These are phyloP conservation scores for Puccinia horiana DNA, from an alignment of 1,284 basidiomycete genomes.

Conservation along the genomic window DNA sequence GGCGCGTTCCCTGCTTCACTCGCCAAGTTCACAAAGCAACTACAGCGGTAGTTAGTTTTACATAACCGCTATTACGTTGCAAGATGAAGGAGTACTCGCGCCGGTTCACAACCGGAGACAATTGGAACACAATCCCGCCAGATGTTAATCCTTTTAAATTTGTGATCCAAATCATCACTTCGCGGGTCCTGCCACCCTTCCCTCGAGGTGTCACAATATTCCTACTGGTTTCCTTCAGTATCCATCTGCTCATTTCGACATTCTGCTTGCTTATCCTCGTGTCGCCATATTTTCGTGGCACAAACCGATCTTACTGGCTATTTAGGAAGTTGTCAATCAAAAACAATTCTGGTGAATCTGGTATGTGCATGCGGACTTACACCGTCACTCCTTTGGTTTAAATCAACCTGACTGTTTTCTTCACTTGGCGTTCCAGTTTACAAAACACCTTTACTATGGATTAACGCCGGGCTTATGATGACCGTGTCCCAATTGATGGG, in stretches of 20 bases:
- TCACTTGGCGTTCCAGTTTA: not conserved
- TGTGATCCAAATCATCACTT: not conserved
- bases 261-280: not conserved
- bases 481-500: not conserved
- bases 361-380: not conserved
- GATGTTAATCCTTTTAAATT: not conserved
- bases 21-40: too few species aligned
- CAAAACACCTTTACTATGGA: not conserved
- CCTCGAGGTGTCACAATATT: not conserved
- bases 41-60: too few species aligned
- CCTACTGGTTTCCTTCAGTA: not conserved
- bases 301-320: not conserved
- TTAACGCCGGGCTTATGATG: constrained; percentile 15
- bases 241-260: not conserved
- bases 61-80: too few species aligned
- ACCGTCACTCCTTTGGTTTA: not conserved
- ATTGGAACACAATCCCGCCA: not conserved
- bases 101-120: not conserved
- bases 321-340: constrained; percentile 19
- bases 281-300: not conserved
- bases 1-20: too few species aligned
- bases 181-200: not conserved
- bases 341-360: not conserved
- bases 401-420: not conserved
- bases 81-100: not conserved